Percentiles rank a stretch among this genome's conserved stretches.
Evolutionary conservation across 1,139 yeast species (phyloP).

Genomic region (Scheffersomyces lignicola): DNA sequence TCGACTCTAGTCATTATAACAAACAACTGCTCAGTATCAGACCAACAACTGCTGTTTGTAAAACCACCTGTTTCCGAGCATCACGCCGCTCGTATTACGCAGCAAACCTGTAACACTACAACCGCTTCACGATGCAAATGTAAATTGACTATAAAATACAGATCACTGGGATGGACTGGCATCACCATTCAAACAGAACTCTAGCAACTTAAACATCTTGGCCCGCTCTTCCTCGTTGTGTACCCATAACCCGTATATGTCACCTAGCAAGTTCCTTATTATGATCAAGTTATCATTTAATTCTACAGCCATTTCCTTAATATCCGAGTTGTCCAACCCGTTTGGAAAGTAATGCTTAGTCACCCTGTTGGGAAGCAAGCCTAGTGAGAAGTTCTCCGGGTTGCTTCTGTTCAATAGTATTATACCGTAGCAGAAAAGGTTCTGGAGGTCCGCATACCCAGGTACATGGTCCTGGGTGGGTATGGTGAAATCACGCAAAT

Average conservation of each 20-base stretch:
- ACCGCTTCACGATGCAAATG: no score
- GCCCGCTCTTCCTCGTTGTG: constrained; percentile 75
- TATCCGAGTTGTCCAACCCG: constrained; percentile 43
- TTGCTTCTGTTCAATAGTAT: constrained; percentile 72
- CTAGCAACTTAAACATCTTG: constrained; percentile 57
- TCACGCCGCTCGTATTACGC: no score
- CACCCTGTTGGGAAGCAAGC: constrained; percentile 63
- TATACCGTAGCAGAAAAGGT: constrained; percentile 72
- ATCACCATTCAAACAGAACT: constrained; percentile 51
- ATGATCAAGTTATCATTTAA: constrained; percentile 79
- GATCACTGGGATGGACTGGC: no score
- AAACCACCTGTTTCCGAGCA: no score
- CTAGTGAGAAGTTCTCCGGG: constrained; percentile 79
- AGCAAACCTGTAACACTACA: no score
- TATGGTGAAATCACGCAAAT: constrained; percentile 56
- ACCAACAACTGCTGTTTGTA: no score
- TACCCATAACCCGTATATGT: constrained; percentile 87
- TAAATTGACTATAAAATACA: no score
- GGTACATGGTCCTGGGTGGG: constrained; percentile 26
- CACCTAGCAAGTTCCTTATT: constrained; percentile 72
- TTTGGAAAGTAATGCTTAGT: constrained; percentile 43
- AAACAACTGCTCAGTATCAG: no score
- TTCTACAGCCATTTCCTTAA: constrained; percentile 65
- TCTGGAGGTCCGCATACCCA: constrained; percentile 42
- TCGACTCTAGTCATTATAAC: no score